A percentile compares a stretch with the other conserved stretches of the same genome.
These are phyloP conservation scores for Petasospora rhodanensis DNA, from an alignment of 1,139 yeast species.

Conservation along the genomic window DNA sequence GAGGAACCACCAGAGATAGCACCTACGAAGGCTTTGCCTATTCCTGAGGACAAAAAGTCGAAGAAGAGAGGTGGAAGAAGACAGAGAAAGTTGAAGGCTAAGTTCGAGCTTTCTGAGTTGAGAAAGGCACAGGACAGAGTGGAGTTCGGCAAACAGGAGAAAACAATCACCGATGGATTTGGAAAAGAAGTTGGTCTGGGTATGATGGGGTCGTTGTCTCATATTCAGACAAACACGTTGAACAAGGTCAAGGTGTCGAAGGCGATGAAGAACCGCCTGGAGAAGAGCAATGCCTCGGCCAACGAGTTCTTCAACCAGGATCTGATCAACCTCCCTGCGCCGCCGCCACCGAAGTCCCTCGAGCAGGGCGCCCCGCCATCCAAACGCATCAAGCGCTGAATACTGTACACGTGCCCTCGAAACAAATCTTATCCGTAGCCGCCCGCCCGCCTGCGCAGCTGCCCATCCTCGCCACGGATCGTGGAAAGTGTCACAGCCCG, in stretches of 20 bases:
- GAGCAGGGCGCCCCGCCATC: too few species aligned
- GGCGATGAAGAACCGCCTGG: constrained; percentile 44
- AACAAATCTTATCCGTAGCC: too few species aligned
- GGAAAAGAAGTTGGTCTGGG: constrained; percentile 87
- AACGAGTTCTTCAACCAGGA: constrained; percentile 19
- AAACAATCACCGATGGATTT: constrained; percentile 53
- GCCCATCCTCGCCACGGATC: neutral
- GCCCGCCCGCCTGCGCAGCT: too few species aligned
- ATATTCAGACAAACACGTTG: constrained; percentile 31
- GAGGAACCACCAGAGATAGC: constrained; percentile 72
- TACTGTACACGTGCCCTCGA: too few species aligned
- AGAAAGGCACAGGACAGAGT: constrained; percentile 81
- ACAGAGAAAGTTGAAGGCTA: constrained; percentile 73
- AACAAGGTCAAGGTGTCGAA: constrained; percentile 53
- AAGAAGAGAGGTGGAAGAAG: constrained; percentile 86
- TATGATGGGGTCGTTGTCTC: constrained; percentile 43
- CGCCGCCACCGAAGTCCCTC: too few species aligned
- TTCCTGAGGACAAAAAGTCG: constrained; percentile 73
- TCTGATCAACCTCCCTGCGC: constrained; percentile 19
- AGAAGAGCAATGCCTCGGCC: constrained; percentile 13
- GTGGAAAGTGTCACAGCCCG: constrained; percentile 1
- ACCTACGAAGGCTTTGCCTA: constrained; percentile 72
- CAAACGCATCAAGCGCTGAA: too few species aligned
- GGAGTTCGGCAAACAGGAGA: constrained; percentile 76
- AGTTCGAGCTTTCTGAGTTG: constrained; percentile 74